Base-by-base conservation (phyloP, 805 yeast species). In the Lipomyces chichibuensis region DNA sequence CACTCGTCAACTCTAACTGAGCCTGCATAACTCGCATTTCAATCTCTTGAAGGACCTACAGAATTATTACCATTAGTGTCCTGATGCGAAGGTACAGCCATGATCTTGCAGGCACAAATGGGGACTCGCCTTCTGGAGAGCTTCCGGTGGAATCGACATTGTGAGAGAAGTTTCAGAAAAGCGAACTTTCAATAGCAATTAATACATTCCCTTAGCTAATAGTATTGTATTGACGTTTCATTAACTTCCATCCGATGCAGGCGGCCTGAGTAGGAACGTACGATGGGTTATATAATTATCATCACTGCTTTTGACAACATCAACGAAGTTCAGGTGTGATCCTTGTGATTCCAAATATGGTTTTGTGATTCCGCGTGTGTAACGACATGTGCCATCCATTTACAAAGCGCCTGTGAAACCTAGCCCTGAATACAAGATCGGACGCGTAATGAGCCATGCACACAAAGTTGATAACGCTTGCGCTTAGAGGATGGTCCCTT, bases 61-160 rank as follows among this genome's bases (percentile, higher is more conserved):
- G 23, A 20, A 52, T 6, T 9, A 25, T 8, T 25, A 32, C 37
- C 39, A 2, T 55, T 14, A 27, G 58, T 55, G n/a, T 55, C 8
- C 58, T 14, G 7, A 23, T 53, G 7, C 17, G 33, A 14, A 23
- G 25, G 13, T 27, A 29, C 8, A 20, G 32, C 32, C 32, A 29
- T 29, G 32, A 29, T 29, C 7, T 29, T 29, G 32, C 32, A 7
- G n/a, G 33, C 33, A 6, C 3, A 14, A n/a, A n/a, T n/a, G n/a
- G n/a, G n/a, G n/a, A 27, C 56, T 37, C 46, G 63, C 71, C 70
- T 69, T 69, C 57, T 69, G 71, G 43, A 69, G 62, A 2, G 71
- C 71, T 54, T 69, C 71, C 27, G 71, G 71, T 11, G 71, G 67
- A 58, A 69, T 66, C 43, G 71, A 65, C 71, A 69, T 69, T 35